Evolutionary conservation across 176 grass and related monocot species (phyloP), one percentile per base, ranked within the genome.

Genomic region (Ensete glaucum): DNA sequence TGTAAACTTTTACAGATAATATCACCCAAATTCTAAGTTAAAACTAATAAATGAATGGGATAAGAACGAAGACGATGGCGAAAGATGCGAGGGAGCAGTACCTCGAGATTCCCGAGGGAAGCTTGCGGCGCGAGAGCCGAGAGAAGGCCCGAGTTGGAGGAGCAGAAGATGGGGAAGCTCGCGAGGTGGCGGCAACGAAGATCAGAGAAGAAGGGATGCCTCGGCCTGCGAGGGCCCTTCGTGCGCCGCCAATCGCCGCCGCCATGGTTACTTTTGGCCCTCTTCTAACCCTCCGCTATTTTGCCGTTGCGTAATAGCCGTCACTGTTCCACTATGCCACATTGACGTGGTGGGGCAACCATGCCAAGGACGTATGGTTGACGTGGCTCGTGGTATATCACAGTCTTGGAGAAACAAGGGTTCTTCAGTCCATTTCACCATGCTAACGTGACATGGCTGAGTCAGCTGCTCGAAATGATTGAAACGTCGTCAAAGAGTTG

Each of bases 161-260:
- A 19, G 67, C 13, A 21, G 67, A 70, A 70, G 43, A 70, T 1
- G 25, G 67, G 63, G 52, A 2, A 79, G 75, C 11, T 62, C 57
- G 17, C 43, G 67, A 70, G 9, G 19, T 73, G n/a, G 55, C 80
- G 52, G 80, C 80, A 21, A 59, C 74, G 55, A 77, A 79, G 27
- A 80, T 49, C 21, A 70, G n/a, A 69, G 53, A 52, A 86, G 78
- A 52, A 21, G 67, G 29, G 43, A 78, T 25, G 56, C 81, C 79
- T 68, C 86, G 81, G 67, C 88, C 48, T 23, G 69, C 72, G 34
- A 88, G 67, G 51, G 81, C 76, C 52, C 89, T 84, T 76, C 89
- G 83, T 24, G 76, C 81, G 69, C 81, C 83, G 66, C 77, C 75
- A 74, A 80, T 85, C 75, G 86, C 86, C 83, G 83, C 78, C 78